Evolutionary conservation across 768 basidiomycete genomes (phyloP), one percentile per base, ranked within the genome.

Genomic region (Lactarius vividus): DNA sequence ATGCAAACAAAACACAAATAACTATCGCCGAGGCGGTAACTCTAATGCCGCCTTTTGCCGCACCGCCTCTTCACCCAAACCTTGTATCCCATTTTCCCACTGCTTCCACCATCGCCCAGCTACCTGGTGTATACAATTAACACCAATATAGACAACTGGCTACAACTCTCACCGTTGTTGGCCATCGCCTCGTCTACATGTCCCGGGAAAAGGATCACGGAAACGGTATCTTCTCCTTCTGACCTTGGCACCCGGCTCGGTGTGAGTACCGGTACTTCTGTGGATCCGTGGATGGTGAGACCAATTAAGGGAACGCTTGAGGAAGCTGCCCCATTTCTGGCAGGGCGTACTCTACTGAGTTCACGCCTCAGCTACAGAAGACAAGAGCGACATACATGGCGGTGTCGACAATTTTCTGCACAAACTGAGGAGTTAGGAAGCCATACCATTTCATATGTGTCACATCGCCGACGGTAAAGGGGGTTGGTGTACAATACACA

Each of bases 371-470:
- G n/a, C 57, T 37, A 46, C 23, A 46, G 33, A 40, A 58, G 23
- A 9, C 23, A 40, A 39, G n/a, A 16, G 31, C 29, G 11, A 76
- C 80, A 62, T 71, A 84, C 86, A 75, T 62, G 7, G 80, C 76
- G 0, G 75, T 72, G 42, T 85, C 79, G 29, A 89, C 71, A 39
- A 88, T 72, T 0, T 75, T 74, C 68, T 83, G 83, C 8, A 88
- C 79, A 69, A 91, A 89, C 1, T 46, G 62, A 0, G 81, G 79
- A 16, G 79, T 71, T 31, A 91, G 73, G 37, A 89, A 74, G 1
- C 90, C 89, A 28, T 70, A 73, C 89, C 89, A 92, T 44, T 80
- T 77, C 3, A 91, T 66, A 64, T 84, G 85, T 10, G 79, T 81
- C 33, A 87, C 71, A 33, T 78, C 76, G 3, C 81, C 85, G 20